These are phyloP conservation scores for Backusella australiensis DNA, from an alignment of 192 early-diverging fungal genomes.

Conservation along the genomic window DNA sequence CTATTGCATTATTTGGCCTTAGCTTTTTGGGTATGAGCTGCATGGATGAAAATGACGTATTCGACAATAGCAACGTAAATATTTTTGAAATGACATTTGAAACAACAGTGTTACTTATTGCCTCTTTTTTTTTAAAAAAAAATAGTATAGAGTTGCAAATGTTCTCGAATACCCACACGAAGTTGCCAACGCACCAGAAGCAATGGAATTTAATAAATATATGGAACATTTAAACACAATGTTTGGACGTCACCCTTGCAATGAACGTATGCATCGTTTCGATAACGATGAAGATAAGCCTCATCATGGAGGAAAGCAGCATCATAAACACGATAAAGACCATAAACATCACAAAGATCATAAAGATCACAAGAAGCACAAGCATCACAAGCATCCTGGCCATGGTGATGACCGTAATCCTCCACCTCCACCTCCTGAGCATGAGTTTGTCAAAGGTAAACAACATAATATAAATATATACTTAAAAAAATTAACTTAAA, in stretches of 20 bases:
- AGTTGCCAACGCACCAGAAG: not conserved
- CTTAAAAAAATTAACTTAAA: not conserved
- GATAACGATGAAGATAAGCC: not conserved
- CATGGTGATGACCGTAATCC: not conserved
- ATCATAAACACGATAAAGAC: not conserved
- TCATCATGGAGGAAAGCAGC: not conserved
- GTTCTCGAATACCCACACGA: not conserved
- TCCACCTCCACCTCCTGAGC: constrained; percentile 1
- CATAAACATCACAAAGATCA: not conserved
- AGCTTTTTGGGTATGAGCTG: not conserved
- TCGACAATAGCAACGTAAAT: not conserved
- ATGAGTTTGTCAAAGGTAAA: not conserved
- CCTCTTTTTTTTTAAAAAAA: too few relatives aligned
- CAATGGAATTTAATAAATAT: not conserved
- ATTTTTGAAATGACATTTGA: too few relatives aligned
- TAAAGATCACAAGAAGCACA: not conserved
- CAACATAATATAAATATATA: not conserved
- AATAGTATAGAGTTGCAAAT: not conserved
- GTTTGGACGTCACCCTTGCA: not conserved
- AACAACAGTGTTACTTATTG: too few relatives aligned
- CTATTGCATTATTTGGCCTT: not conserved
- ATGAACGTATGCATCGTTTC: not conserved
- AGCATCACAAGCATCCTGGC: not conserved
- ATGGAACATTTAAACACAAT: not conserved
- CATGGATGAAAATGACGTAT: not conserved